A percentile compares a stretch with the other conserved stretches of the same genome.
These are phyloP conservation scores for Tritrichomonas musculus DNA, from an alignment of 208 protist genomes.

Conservation along the genomic window DNA sequence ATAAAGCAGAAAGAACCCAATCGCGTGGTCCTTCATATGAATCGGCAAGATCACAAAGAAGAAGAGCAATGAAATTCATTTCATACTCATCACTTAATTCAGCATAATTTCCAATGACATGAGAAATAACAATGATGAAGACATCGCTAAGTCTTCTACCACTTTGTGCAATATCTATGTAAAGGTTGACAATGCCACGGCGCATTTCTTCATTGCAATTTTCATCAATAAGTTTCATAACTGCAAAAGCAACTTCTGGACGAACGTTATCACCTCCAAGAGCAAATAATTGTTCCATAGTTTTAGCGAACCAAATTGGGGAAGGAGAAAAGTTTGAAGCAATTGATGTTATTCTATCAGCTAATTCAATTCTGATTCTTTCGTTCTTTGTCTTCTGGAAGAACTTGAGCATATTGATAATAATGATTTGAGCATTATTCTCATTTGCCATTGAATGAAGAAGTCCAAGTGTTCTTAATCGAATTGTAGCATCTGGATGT, in stretches of 20 bases:
- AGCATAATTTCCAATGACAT: neutral
- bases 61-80: neutral
- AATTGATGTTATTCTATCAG: neutral
- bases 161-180: slow-evolving; percentile 7
- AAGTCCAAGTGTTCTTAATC: neutral
- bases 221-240: slow-evolving; percentile 16
- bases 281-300: slow-evolving; percentile 13
- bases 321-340: neutral
- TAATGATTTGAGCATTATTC: slow-evolving; percentile 11
- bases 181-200: neutral
- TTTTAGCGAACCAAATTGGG: slow-evolving; percentile 15
- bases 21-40: neutral
- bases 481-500: slow-evolving; percentile 23
- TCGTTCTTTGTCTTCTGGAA: slow-evolving; percentile 33
- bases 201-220: slow-evolving; percentile 18
- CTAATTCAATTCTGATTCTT: neutral
- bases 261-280: neutral
- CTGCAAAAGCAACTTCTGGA: slow-evolving; percentile 26
- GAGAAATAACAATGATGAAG: neutral
- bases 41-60: neutral
- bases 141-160: neutral
- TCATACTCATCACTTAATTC: slow-evolving; percentile 27
- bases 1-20: neutral
- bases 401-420: slow-evolving; percentile 28
- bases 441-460: slow-evolving; percentile 9